Conservation (phyloP, 257 asterid genomes). For the Galeopsis tetrahit region DNA sequence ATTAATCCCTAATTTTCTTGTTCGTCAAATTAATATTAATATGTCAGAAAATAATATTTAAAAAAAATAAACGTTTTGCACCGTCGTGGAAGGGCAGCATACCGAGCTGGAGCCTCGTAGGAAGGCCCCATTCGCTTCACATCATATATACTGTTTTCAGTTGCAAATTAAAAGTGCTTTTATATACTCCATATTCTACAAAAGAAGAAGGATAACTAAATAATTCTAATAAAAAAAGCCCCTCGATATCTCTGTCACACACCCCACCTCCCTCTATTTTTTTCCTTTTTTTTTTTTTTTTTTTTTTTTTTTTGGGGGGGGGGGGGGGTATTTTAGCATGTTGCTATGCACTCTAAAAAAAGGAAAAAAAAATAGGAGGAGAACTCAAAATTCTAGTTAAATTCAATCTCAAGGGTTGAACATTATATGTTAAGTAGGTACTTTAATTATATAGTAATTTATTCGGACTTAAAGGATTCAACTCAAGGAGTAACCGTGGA, state of each 20-base stretch:
- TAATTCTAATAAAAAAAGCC: not conserved
- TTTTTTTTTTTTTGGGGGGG: too few relatives aligned
- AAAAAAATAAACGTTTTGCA: constrained; percentile 19
- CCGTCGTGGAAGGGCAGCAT: constrained; percentile 53
- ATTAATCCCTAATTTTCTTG: too few relatives aligned
- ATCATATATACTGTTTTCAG: constrained; percentile 56
- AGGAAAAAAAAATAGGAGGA: too few relatives aligned
- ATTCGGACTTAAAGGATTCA: not conserved
- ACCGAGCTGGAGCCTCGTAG: constrained; percentile 60
- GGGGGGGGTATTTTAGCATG: not conserved
- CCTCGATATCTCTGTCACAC: not conserved
- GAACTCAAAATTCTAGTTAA: not conserved
- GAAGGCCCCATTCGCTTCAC: constrained; percentile 59
- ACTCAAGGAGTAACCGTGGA: too few relatives aligned
- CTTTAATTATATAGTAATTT: not conserved
- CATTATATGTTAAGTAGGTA: not conserved
- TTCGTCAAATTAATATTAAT: too few relatives aligned
- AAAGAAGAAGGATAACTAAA: not conserved
- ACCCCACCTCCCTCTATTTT: not conserved
- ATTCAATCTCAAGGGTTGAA: constrained; percentile 13
- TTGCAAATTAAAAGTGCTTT: constrained; percentile 32
- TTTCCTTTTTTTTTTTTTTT: too few relatives aligned
- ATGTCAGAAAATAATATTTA: not conserved
- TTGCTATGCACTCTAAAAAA: not conserved
- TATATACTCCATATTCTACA: constrained; percentile 3